A percentile compares a stretch with the other conserved stretches of the same genome.
Evolutionary conservation across 2,329 filamentous ascomycete genomes (phyloP).

Genomic region (Clonostachys rhizophaga): DNA sequence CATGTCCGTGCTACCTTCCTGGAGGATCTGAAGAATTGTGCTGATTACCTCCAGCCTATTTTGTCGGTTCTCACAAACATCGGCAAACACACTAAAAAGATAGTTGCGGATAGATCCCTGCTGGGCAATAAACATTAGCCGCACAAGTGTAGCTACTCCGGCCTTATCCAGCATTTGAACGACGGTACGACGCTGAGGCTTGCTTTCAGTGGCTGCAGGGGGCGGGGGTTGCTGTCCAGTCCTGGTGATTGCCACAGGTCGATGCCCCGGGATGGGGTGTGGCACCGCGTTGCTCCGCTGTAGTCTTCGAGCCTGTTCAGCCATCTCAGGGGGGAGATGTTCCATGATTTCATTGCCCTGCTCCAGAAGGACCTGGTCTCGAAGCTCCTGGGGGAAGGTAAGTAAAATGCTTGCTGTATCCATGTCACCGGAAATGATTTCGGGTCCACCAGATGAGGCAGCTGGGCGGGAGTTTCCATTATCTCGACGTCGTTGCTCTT

Average conservation of each 20-base stretch:
- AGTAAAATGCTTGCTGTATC: slow-evolving; percentile 89
- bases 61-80: slow-evolving; percentile 94
- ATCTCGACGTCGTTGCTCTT: slow-evolving; percentile 82
- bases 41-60: slow-evolving; percentile 92
- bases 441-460: slow-evolving; percentile 1
- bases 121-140: slow-evolving; percentile 97
- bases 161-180: slow-evolving; percentile 97
- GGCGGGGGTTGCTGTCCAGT: neutral
- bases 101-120: slow-evolving; percentile 80
- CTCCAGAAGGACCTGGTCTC: slow-evolving; percentile 84
- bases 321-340: slow-evolving; percentile 78
- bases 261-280: slow-evolving; percentile 11
- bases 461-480: slow-evolving; percentile 29
- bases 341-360: slow-evolving; percentile 86
- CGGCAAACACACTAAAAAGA: slow-evolving; percentile 81
- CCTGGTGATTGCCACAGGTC: slow-evolving; percentile 11
- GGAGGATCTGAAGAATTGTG: slow-evolving; percentile 85
- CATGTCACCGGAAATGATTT: slow-evolving; percentile 61
- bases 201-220: slow-evolving; percentile 37
- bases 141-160: slow-evolving; percentile 89
- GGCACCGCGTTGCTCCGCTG: slow-evolving; percentile 27
- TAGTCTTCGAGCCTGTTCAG: slow-evolving; percentile 77
- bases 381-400: slow-evolving; percentile 78
- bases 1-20: slow-evolving; percentile 92
- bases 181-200: slow-evolving; percentile 71